Evolutionary conservation across 352 stramenopile species (phyloP), one percentile per base, ranked within the genome.

Genomic region (Pythium volutum): DNA sequence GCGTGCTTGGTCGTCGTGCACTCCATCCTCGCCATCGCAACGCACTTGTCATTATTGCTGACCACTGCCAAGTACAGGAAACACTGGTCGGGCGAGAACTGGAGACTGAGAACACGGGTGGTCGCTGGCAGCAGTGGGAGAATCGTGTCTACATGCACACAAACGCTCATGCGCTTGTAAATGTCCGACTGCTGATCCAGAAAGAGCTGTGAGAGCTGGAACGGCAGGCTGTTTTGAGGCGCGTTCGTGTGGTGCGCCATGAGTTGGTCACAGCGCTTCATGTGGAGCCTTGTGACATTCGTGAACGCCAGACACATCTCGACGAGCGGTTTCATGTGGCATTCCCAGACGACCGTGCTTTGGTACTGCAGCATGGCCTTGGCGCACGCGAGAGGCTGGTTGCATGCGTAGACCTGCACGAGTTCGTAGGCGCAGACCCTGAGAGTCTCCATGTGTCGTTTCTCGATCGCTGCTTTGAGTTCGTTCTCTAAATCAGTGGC

Each of bases 321-420:
- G 20, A 86, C 71, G 1, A 84, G 33, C 15, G 50, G 43, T 11
- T 52, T 62, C 54, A 87, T 71, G 41, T 74, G 62, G 5, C 50
- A 11, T 2, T 74, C 68, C 9, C 73, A 69, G 5, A 78, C 71
- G 2, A 74, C 48, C 5, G 65, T 59, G 29, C 78, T 89, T 64
- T 92, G 78, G 33, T 89, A 82, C 33, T 85, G 61, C n/a, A 92
- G 65, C 29, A 94, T 59, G 26, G 72, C 77, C 31, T 77, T 80
- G 4, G 74, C 75, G 27, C 73, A 80, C 9, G 81, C 63, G n/a
- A 79, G 72, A 3, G 78, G 66, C 31, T 73, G 68, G 1, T 56
- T 58, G 49, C 77, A 92, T 6, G 79, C 80, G 23, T 75, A 71
- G 16, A 77, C 52, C 52, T 91, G 81, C 0, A 88, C 49, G 2